Percentiles rank a stretch among this genome's conserved stretches.
These are phyloP conservation scores for Angomonas ambiguus DNA, from an alignment of 208 protist genomes.

Conservation along the genomic window DNA sequence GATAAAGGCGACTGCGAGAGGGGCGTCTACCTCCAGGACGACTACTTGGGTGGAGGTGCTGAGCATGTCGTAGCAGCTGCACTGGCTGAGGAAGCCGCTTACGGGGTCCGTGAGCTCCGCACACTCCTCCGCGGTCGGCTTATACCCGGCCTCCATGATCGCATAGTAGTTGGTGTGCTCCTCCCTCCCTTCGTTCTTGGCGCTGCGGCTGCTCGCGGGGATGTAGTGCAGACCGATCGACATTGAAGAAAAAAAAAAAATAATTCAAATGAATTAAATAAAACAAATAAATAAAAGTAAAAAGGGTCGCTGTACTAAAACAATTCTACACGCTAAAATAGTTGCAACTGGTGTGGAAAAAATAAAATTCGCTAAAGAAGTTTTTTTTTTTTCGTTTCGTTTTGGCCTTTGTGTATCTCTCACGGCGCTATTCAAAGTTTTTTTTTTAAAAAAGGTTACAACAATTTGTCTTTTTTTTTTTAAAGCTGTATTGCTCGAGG, in stretches of 20 bases:
- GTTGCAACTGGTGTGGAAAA: too few relatives aligned
- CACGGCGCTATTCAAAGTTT: too few relatives aligned
- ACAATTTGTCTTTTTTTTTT: too few relatives aligned
- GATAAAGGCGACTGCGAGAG: constrained; percentile 79
- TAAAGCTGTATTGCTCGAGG: too few relatives aligned
- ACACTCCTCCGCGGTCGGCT: constrained; percentile 55
- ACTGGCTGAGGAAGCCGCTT: constrained; percentile 54
- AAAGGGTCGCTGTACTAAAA: too few relatives aligned
- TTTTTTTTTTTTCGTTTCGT: background rate
- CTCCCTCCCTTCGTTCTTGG: background rate
- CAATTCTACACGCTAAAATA: too few relatives aligned
- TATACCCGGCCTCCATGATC: constrained; percentile 45
- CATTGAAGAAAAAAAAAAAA: too few relatives aligned
- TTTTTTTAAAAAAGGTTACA: too few relatives aligned
- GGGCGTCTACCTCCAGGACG: constrained; percentile 67
- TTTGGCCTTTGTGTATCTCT: too few relatives aligned
- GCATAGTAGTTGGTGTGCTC: constrained; percentile 12
- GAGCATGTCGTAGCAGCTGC: constrained; percentile 83
- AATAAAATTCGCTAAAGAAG: too few relatives aligned
- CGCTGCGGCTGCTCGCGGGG: constrained; percentile 5
- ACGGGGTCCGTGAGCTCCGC: constrained; percentile 53
- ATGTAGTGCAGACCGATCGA: background rate
- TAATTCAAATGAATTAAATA: too few relatives aligned
- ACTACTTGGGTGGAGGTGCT: constrained; percentile 84
- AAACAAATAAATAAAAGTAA: constrained; percentile 8